Conservation (phyloP, 768 basidiomycete genomes). For the Mycena sanguinolenta region DNA sequence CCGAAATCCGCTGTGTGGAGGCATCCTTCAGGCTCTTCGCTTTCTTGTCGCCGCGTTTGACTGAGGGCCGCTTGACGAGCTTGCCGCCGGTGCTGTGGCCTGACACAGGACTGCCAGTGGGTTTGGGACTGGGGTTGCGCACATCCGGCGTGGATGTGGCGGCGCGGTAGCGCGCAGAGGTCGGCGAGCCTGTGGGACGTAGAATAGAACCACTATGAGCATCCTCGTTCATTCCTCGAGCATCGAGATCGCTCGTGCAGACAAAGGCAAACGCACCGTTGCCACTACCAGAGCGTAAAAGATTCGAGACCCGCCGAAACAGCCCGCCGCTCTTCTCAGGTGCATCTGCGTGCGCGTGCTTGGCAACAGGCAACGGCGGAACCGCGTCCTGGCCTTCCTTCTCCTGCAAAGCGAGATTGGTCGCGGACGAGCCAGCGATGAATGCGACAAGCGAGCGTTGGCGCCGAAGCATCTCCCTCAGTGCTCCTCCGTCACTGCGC, state of each 20-base stretch:
- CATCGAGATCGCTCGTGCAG: background rate
- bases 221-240: too few species aligned
- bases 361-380: slow-evolving; percentile 49
- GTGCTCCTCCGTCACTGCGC: too few species aligned
- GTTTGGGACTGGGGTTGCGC: too few species aligned
- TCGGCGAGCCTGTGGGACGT: background rate
- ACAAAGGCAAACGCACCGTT: background rate
- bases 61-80: slow-evolving; percentile 23
- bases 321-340: slow-evolving; percentile 4
- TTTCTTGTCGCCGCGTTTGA: background rate
- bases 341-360: background rate
- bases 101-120: background rate
- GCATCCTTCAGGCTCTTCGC: too few species aligned
- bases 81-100: background rate
- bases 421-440: background rate
- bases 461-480: slow-evolving; percentile 26
- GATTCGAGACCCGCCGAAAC: slow-evolving; percentile 6
- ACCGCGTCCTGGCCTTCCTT: slow-evolving; percentile 58
- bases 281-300: background rate
- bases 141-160: slow-evolving; percentile 25
- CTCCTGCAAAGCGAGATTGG: background rate
- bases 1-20: too few species aligned
- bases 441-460: slow-evolving; percentile 17
- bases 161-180: slow-evolving; percentile 20
- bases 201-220: too few species aligned